These are phyloP conservation scores for Wickerhamiella infanticola DNA, from an alignment of 1,139 yeast genomes.

Conservation along the genomic window DNA sequence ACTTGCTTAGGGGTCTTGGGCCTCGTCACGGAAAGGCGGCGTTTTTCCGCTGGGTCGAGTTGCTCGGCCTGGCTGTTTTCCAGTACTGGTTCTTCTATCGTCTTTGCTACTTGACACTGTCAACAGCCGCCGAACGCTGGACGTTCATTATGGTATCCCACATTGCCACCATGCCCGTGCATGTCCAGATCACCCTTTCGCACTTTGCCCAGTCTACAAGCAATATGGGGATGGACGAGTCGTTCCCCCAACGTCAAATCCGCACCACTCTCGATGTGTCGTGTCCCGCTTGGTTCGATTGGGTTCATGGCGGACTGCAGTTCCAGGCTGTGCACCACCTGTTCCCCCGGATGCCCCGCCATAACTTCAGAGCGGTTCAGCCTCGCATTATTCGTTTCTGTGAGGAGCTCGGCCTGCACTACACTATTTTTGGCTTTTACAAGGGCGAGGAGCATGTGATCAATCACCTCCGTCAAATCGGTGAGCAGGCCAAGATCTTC, in stretches of 20 bases:
- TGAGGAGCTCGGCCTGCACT: constrained; percentile 58
- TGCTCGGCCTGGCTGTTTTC: constrained; percentile 51
- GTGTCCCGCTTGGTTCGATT: constrained; percentile 87
- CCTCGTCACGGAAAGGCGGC: constrained; percentile 74
- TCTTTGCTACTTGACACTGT: constrained; percentile 37
- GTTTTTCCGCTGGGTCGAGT: constrained; percentile 69
- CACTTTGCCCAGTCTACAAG: constrained; percentile 92
- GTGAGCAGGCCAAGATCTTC: constrained; percentile 44
- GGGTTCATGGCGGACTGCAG: constrained; percentile 82
- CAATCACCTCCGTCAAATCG: constrained; percentile 54
- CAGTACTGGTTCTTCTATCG: constrained; percentile 69
- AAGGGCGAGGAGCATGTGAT: constrained; percentile 62
- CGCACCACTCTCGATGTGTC: constrained; percentile 93
- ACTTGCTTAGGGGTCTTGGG: constrained; percentile 54
- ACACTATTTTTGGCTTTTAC: constrained; percentile 73
- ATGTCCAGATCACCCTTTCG: constrained; percentile 77
- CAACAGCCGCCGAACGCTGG: constrained; percentile 37
- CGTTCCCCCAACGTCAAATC: constrained; percentile 67
- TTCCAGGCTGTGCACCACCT: constrained; percentile 85
- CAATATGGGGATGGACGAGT: constrained; percentile 65
- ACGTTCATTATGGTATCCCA: constrained; percentile 59
- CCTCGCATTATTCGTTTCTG: constrained; percentile 60
- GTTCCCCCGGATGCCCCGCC: constrained; percentile 81
- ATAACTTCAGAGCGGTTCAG: constrained; percentile 64
- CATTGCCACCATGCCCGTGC: constrained; percentile 73